Evolutionary conservation across 257 asterid species (phyloP), one percentile per base, ranked within the genome.

Genomic region (Nemophila menziesii): DNA sequence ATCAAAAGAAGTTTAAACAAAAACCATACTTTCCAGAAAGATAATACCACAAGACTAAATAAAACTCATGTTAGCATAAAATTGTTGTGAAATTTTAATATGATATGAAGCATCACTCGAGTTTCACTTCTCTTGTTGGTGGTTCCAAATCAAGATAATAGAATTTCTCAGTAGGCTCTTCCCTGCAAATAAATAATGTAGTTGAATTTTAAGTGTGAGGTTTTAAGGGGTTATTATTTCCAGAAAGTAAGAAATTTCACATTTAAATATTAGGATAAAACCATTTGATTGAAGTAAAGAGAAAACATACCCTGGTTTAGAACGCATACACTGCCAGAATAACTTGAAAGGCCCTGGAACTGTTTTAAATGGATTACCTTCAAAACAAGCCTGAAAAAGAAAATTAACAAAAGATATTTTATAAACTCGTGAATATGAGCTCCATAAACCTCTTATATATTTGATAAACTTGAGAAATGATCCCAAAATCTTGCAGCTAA

Each of bases 331-430:
- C 70, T 41, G 73, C 71, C 74, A 77, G 51, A 90, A 90, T 21
- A 85, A 76, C 81, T 79, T 90, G 77, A 76, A 90, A 47, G 98
- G 98, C 33, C 94, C 96, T 9, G 96, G 98, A 60, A 90, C 62
- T 34, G 98, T 90, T 67, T 76, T 90, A 58, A 90, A 90, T 34
- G 98, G 96, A 48, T 90, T 90, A 44, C 98, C 98, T 68, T 89
- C 98, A 51, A 84, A 89, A 53, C 89, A 77, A 16, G 93, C 94
- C 98, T 89, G 56, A 60, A 62, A 6, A n/a, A n/a, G n/a, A n/a
- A n/a, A n/a, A n/a, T n/a, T n/a, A n/a, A n/a, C n/a, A n/a, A n/a
- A n/a, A n/a, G n/a, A n/a, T n/a, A n/a, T n/a, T n/a, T n/a, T n/a
- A n/a, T n/a, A n/a, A n/a, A n/a, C n/a, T n/a, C n/a, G n/a, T n/a